Conservation (phyloP, 257 asterid genomes). For the Gynochthodes officinalis region DNA sequence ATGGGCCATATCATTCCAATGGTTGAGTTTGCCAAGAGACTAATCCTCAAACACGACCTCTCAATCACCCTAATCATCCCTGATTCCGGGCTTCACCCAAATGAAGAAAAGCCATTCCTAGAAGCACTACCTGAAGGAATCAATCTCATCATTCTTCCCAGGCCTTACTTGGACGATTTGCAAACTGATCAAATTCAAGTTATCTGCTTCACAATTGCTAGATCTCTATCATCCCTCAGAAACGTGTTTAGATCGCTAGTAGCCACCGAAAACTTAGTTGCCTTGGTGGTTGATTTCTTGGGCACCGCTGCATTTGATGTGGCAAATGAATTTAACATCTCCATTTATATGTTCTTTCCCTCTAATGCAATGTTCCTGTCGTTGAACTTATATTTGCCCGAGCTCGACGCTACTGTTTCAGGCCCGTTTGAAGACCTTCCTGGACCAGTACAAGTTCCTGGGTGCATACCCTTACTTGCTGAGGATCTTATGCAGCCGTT, state of each 20-base stretch:
- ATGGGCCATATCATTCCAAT: constrained; percentile 24
- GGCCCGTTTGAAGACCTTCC: neutral
- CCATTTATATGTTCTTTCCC: constrained; percentile 23
- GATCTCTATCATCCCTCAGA: constrained; percentile 18
- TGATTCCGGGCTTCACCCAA: neutral
- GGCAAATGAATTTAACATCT: constrained; percentile 17
- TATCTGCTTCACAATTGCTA: constrained; percentile 6
- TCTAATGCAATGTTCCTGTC: constrained; percentile 21
- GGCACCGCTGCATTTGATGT: constrained; percentile 28
- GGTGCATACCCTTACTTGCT: constrained; percentile 20
- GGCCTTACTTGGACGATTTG: constrained; percentile 11
- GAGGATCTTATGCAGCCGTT: constrained; percentile 17
- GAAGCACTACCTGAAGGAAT: constrained; percentile 7
- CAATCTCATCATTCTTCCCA: constrained; percentile 10
- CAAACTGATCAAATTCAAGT: neutral
- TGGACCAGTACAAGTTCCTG: constrained; percentile 19
- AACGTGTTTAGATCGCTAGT: neutral
- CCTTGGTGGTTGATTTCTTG: constrained; percentile 22
- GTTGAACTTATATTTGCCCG: constrained; percentile 11
- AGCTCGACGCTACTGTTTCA: constrained; percentile 14
- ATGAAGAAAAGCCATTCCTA: neutral
- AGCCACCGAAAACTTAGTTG: neutral
- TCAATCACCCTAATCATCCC: constrained; percentile 12
- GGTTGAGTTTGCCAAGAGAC: constrained; percentile 22
- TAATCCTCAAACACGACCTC: constrained; percentile 7